These are phyloP conservation scores for Kwoniella sp. DNA, from an alignment of 768 basidiomycete species.

Conservation along the genomic window DNA sequence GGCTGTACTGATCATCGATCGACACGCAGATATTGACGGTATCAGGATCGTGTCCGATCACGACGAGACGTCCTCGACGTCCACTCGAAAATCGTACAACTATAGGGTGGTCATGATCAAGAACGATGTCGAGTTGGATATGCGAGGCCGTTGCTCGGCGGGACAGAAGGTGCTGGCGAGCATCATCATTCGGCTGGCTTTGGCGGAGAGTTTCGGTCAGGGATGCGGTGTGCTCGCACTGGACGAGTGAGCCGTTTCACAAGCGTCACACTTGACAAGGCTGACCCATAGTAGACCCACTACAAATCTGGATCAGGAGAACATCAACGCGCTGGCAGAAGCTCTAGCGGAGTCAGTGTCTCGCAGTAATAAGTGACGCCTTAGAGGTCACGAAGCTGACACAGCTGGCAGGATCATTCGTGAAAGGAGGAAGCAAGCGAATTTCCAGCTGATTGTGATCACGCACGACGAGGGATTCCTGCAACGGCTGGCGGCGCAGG, in stretches of 20 bases:
- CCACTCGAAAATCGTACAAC: slow-evolving; percentile 84
- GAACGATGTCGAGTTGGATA: slow-evolving; percentile 98
- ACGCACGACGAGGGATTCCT: slow-evolving; percentile 97
- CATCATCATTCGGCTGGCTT: slow-evolving; percentile 92
- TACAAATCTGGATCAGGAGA: slow-evolving; percentile 91
- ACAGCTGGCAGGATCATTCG: slow-evolving; percentile 70
- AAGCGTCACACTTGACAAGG: not conserved
- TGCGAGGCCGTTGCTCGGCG: slow-evolving; percentile 96
- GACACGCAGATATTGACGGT: slow-evolving; percentile 82
- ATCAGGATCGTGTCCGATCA: slow-evolving; percentile 92
- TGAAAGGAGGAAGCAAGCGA: slow-evolving; percentile 78
- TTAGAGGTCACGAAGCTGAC: not conserved
- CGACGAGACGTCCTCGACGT: slow-evolving; percentile 68
- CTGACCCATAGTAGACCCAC: slow-evolving; percentile 59
- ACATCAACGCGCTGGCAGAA: slow-evolving; percentile 86
- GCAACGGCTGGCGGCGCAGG: slow-evolving; percentile 76
- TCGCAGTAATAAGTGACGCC: not conserved
- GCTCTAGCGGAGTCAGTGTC: slow-evolving; percentile 84
- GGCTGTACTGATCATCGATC: not conserved
- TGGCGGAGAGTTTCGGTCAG: slow-evolving; percentile 95
- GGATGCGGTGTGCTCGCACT: slow-evolving; percentile 96
- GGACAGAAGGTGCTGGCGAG: slow-evolving; percentile 98
- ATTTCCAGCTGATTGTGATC: slow-evolving; percentile 80
- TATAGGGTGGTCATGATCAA: slow-evolving; percentile 99
- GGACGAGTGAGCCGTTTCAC: slow-evolving; percentile 60